Conservation (phyloP, 179 eudicot genomes). For the Silene noctiflora region DNA sequence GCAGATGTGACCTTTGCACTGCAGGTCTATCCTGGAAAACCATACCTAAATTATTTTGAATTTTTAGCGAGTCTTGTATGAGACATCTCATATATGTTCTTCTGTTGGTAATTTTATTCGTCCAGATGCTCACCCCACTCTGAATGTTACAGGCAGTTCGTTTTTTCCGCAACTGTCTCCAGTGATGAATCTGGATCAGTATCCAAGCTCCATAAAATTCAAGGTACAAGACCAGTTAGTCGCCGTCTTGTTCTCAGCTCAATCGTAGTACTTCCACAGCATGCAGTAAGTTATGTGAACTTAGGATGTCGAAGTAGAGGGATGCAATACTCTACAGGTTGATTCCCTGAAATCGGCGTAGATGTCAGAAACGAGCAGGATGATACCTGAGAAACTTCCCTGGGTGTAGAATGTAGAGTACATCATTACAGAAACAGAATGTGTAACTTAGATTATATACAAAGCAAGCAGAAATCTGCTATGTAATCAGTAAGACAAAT, state of each 20-base stretch:
- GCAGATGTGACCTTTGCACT: conserved; percentile 79
- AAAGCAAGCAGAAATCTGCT: too few species aligned
- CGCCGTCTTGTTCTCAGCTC: background rate
- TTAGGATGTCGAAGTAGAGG: too few species aligned
- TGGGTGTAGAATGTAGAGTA: conserved; percentile 1
- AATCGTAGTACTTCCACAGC: background rate
- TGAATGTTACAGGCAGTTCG: conserved; percentile 61
- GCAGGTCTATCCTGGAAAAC: conserved; percentile 43
- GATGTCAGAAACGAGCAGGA: background rate
- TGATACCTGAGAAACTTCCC: background rate
- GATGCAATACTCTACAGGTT: background rate
- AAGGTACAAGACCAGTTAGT: conserved; percentile 12
- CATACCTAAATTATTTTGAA: too few species aligned
- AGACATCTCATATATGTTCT: background rate
- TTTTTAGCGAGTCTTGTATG: too few species aligned
- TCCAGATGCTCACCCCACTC: conserved; percentile 3
- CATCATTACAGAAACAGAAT: background rate
- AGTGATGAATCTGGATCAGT: conserved; percentile 21
- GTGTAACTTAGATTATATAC: background rate
- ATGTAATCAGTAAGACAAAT: too few species aligned
- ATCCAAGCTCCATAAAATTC: background rate
- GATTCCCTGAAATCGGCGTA: background rate
- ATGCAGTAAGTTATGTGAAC: too few species aligned
- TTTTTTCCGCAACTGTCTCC: conserved; percentile 82
- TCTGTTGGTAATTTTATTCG: background rate